A percentile compares a stretch with the other conserved stretches of the same genome.
phyloP scores from a whole-genome alignment of 768 basidiomycete species.

The Suillus variegatus region DNA sequence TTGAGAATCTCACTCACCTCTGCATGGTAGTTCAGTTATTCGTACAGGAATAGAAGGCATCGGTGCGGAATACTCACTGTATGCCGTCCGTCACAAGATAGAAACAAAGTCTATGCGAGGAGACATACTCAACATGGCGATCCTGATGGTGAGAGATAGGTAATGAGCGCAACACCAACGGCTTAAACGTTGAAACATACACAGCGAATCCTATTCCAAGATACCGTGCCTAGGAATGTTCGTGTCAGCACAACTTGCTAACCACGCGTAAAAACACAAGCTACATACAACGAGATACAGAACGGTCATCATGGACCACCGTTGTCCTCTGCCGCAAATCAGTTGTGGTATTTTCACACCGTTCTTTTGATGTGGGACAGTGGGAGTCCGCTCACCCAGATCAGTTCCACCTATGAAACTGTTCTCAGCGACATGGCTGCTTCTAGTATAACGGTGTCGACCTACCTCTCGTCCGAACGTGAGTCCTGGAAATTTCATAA shows the following conservation, averaged over 20 bases:
- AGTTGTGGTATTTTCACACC: neutral
- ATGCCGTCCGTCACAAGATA: neutral
- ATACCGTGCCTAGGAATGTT: neutral
- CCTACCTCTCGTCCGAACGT: neutral
- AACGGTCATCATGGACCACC: neutral
- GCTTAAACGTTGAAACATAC: neutral
- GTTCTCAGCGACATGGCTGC: neutral
- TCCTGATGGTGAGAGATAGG: neutral
- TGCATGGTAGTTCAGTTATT: neutral
- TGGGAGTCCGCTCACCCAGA: neutral
- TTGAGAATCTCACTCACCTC: neutral
- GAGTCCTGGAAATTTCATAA: neutral
- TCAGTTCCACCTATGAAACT: neutral
- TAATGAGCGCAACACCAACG: neutral
- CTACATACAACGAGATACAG: neutral
- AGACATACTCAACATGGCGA: fast-evolving
- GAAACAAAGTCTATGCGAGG: neutral
- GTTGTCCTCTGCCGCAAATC: neutral
- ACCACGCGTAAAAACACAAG: neutral
- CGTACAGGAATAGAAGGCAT: neutral
- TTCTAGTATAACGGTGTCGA: too few species aligned
- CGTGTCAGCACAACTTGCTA: neutral
- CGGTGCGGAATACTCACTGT: neutral
- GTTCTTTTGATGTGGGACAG: neutral
- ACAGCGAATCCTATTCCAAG: neutral